Evolutionary conservation across 2,329 filamentous ascomycete genomes (phyloP).

Genomic region (Escovopsis sp.): DNA sequence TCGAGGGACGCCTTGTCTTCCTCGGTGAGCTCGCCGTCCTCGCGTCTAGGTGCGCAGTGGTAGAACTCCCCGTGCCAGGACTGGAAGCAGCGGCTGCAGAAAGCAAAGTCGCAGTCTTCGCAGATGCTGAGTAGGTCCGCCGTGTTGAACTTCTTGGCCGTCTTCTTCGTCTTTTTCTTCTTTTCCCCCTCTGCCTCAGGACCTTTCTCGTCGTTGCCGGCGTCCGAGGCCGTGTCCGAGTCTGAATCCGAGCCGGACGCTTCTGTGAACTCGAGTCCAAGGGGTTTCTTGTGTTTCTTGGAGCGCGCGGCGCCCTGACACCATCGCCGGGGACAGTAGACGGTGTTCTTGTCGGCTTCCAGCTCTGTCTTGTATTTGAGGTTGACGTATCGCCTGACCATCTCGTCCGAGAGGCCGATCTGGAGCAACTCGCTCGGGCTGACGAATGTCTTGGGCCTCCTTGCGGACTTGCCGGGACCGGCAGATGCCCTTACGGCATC

Average conservation of each 20-base stretch:
- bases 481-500: conserved; percentile 11
- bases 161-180: conserved; percentile 7
- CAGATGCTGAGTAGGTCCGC: conserved; percentile 67
- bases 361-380: conserved; percentile 87
- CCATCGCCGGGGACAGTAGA: conserved; percentile 86
- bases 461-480: conserved; percentile 11
- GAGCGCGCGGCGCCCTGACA: conserved; percentile 79
- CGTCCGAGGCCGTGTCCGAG: conserved; percentile 27
- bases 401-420: conserved; percentile 54
- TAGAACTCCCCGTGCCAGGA: conserved; percentile 88
- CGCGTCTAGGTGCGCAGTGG: conserved; percentile 50
- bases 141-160: conserved; percentile 20
- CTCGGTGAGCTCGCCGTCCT: conserved; percentile 55
- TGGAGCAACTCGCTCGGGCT: conserved; percentile 73
- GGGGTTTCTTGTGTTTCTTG: conserved; percentile 55
- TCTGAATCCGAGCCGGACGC: conserved; percentile 36
- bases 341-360: conserved; percentile 78
- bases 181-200: conserved; percentile 7
- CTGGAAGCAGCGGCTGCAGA: conserved; percentile 54
- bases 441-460: conserved; percentile 50
- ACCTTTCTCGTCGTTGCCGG: conserved; percentile 9
- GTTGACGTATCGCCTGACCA: conserved; percentile 71
- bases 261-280: conserved; percentile 45
- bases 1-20: conserved; percentile 80
- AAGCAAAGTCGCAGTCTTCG: conserved; percentile 78